These are phyloP conservation scores for Leccinum truebloodii DNA, from an alignment of 768 basidiomycete genomes.

Conservation along the genomic window DNA sequence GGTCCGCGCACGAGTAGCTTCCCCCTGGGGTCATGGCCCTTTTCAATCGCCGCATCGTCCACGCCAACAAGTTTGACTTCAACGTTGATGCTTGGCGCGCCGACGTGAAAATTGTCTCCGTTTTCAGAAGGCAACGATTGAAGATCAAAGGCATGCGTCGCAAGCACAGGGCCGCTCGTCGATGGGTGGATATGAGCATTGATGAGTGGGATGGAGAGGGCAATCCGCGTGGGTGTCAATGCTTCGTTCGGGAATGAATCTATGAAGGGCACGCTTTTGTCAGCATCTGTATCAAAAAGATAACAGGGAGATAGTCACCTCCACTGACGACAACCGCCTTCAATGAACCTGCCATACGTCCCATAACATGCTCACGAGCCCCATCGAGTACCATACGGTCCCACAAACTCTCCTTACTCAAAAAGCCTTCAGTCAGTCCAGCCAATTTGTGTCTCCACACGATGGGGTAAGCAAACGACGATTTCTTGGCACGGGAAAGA, in stretches of 20 bases:
- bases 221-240: constrained; percentile 66
- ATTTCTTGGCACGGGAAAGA: constrained; percentile 52
- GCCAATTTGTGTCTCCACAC: constrained; percentile 80
- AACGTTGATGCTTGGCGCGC: constrained; percentile 83
- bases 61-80: constrained; percentile 79
- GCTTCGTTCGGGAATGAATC: constrained; percentile 50
- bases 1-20: constrained; percentile 69
- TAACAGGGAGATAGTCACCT: constrained; percentile 44
- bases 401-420: constrained; percentile 82
- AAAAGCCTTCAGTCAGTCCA: constrained; percentile 67
- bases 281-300: not conserved
- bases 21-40: constrained; percentile 66
- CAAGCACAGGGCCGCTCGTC: constrained; percentile 76
- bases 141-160: constrained; percentile 82
- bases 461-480: constrained; percentile 55
- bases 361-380: constrained; percentile 60
- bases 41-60: constrained; percentile 63
- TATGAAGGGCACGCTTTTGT: constrained; percentile 24
- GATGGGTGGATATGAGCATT: constrained; percentile 60
- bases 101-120: constrained; percentile 49
- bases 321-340: constrained; percentile 72
- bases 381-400: constrained; percentile 75
- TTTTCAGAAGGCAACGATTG: constrained; percentile 60
- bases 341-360: constrained; percentile 60
- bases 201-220: constrained; percentile 76